phyloP scores from a whole-genome alignment of 2,329 filamentous ascomycete species.

The Colletotrichum limetticola region DNA sequence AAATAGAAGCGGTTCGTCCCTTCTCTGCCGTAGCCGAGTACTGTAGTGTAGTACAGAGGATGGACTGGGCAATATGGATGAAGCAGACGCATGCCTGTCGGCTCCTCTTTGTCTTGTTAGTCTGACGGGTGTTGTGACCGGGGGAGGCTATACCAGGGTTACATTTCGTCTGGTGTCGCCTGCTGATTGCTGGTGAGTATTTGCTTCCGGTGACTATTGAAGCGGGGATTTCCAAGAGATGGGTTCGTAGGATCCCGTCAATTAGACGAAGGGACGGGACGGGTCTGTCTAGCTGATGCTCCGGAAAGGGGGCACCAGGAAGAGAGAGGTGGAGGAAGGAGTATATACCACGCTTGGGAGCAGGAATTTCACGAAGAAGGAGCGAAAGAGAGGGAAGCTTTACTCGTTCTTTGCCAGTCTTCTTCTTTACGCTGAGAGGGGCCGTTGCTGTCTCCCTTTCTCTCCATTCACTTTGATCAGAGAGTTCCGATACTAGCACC shows the following conservation, averaged over 20 bases:
- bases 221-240: conserved; percentile 1
- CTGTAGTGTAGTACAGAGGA: neutral
- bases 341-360: neutral
- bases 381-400: no score
- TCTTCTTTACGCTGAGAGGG: neutral
- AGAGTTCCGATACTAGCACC: neutral
- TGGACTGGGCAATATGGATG: conserved; percentile 11
- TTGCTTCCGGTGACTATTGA: conserved; percentile 2
- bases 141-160: neutral
- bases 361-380: neutral
- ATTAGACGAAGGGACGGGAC: conserved; percentile 22
- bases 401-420: neutral
- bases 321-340: neutral
- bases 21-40: neutral
- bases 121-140: neutral
- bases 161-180: neutral
- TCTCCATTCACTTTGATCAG: neutral
- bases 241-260: conserved; percentile 24
- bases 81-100: conserved; percentile 15
- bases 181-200: conserved; percentile 6
- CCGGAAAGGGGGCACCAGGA: neutral
- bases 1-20: neutral
- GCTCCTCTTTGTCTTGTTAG: conserved; percentile 16
- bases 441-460: neutral
- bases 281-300: conserved; percentile 1